Base-by-base conservation (phyloP, 257 asterid species). In the Cordia subcordata region DNA sequence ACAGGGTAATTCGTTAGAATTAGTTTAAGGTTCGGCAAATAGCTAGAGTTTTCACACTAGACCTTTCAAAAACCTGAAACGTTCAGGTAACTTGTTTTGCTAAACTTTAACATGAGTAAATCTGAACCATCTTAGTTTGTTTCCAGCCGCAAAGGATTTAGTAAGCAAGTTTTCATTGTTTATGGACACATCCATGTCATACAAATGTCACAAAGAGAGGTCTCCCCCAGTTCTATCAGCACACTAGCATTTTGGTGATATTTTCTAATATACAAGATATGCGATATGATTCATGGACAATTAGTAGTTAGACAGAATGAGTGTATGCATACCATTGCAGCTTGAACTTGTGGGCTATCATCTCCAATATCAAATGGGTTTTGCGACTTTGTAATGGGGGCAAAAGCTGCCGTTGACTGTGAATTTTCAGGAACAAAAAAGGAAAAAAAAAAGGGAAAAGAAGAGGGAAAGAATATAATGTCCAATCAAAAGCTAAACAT, bases 291-390 rank as follows among this genome's bases (percentile, higher is more conserved):
- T 27, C 35, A 27, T 27, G 35, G 35, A 27, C 35, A 27, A 27
- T 27, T 27, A 27, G 35, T 27, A 27, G 35, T 27, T 27, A 27
- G 35, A 27, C 35, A 27, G 6, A 49, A 21, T 62, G 39, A 53
- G 62, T 70, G 15, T 11, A 51, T 52, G 61, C 89, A 39, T 79
- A 90, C 96, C 75, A 19, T 55, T 56, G 83, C 42, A 66, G 77
- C 65, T 76, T 75, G 85, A 69, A 65, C 71, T 67, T 72, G 85
- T 67, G 65, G 72, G 14, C 65, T 59, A 17, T 73, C 84, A 45
- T 78, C 84, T 62, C 73, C 82, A 64, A 78, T 47, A 63, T 90
- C 93, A 42, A 90, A 90, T 0, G 96, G 97, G 59, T 90, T 90
- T 53, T 66, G 79, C 61, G 96, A 74, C 56, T 55, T 81, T 50